These are phyloP conservation scores for Sphaerostilbella broomeana DNA, from an alignment of 2,329 filamentous ascomycete genomes.

Conservation along the genomic window DNA sequence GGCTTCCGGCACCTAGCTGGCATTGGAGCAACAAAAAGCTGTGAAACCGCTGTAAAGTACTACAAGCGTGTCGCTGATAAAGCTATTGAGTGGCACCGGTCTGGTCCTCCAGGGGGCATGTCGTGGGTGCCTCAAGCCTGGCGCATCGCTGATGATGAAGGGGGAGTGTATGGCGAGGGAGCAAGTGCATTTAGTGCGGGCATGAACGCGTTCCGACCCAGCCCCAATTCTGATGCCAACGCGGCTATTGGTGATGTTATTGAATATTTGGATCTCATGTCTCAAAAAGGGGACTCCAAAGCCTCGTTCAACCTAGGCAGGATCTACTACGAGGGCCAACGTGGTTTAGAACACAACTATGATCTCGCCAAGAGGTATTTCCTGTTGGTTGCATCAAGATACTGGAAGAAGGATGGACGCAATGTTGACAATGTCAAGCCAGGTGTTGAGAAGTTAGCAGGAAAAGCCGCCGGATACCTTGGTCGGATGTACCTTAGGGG, in stretches of 20 bases:
- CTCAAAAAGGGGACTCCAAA: slow-evolving; percentile 81
- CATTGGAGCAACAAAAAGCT: slow-evolving; percentile 78
- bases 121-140: slow-evolving; percentile 71
- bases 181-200: slow-evolving; percentile 87
- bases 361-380: slow-evolving; percentile 74
- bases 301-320: slow-evolving; percentile 81
- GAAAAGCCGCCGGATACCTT: slow-evolving; percentile 79
- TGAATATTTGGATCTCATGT: slow-evolving; percentile 87
- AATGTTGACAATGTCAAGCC: slow-evolving; percentile 61
- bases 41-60: slow-evolving; percentile 76
- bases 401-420: slow-evolving; percentile 76
- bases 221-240: slow-evolving; percentile 70
- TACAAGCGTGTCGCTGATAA: slow-evolving; percentile 94
- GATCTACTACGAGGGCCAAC: slow-evolving; percentile 81
- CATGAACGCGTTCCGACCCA: slow-evolving; percentile 67
- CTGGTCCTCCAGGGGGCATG: slow-evolving; percentile 84
- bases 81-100: slow-evolving; percentile 78
- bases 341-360: slow-evolving; percentile 66
- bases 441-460: slow-evolving; percentile 69
- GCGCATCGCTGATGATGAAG: slow-evolving; percentile 81
- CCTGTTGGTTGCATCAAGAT: slow-evolving; percentile 67
- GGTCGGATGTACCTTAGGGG: slow-evolving; percentile 86
- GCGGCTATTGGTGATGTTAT: slow-evolving; percentile 88
- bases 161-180: slow-evolving; percentile 91
- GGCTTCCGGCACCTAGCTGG: slow-evolving; percentile 80